These are phyloP conservation scores for Coemansia sp. DNA, from an alignment of 192 early-diverging fungal species.

Conservation along the genomic window DNA sequence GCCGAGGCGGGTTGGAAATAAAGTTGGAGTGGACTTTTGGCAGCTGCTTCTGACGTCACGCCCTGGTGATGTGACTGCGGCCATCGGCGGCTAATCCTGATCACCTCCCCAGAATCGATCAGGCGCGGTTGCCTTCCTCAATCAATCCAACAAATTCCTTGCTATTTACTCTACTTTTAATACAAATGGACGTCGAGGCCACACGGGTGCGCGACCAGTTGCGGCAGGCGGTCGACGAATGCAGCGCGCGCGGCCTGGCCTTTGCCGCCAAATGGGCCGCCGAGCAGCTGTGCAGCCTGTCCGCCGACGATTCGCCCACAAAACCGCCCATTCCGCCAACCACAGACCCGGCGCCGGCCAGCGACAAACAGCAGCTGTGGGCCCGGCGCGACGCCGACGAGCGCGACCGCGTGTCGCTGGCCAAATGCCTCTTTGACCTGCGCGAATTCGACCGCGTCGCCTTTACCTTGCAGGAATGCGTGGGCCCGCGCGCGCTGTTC, in stretches of 20 bases:
- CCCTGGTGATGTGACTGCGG: no score
- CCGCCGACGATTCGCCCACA: background rate
- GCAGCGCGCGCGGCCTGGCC: slow-evolving; percentile 64
- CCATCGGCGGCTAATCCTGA: no score
- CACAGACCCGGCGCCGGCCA: background rate
- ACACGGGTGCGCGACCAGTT: slow-evolving; percentile 38
- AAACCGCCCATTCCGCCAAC: background rate
- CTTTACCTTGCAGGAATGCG: slow-evolving; percentile 49
- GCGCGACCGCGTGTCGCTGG: slow-evolving; percentile 52
- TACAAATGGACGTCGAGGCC: slow-evolving; percentile 19
- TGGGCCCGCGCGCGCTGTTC: slow-evolving; percentile 58
- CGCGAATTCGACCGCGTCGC: slow-evolving; percentile 67
- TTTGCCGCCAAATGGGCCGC: slow-evolving; percentile 72
- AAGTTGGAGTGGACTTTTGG: no score
- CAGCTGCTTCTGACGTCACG: no score
- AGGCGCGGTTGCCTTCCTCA: no score
- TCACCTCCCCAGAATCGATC: no score
- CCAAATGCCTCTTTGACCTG: slow-evolving; percentile 69
- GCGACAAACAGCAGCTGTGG: slow-evolving; percentile 8
- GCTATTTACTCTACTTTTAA: background rate
- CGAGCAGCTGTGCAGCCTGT: slow-evolving; percentile 43
- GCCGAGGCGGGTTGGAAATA: no score
- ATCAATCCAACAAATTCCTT: no score
- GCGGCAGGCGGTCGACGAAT: slow-evolving; percentile 59
- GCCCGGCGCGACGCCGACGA: slow-evolving; percentile 12